Percentiles rank a stretch among this genome's conserved stretches.
Evolutionary conservation across 495 filamentous ascomycete genomes (phyloP).

Genomic region (Penicillium chermesinum): DNA sequence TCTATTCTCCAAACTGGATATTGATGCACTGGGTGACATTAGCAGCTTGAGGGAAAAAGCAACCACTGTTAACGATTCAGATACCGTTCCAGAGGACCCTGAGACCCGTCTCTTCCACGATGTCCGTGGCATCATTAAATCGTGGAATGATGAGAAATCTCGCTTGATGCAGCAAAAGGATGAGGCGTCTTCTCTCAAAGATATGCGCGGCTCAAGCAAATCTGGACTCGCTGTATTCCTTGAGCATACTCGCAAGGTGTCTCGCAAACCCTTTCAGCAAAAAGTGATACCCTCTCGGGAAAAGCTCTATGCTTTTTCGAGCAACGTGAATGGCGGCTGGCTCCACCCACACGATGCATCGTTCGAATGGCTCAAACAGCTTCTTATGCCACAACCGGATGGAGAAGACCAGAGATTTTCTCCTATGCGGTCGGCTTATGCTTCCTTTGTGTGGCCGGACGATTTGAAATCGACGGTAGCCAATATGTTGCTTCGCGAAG

Average conservation of each 20-base stretch:
- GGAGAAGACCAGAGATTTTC: slow-evolving; percentile 20
- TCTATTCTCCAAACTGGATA: slow-evolving; percentile 61
- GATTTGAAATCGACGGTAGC: slow-evolving; percentile 64
- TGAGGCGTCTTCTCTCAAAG: slow-evolving; percentile 44
- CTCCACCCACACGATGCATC: slow-evolving; percentile 57
- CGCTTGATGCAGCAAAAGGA: slow-evolving; percentile 52
- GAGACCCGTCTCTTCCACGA: slow-evolving; percentile 43
- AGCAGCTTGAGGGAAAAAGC: slow-evolving; percentile 33
- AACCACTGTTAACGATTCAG: slow-evolving; percentile 15
- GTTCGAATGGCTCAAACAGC: slow-evolving; percentile 58
- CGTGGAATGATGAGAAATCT: slow-evolving; percentile 57
- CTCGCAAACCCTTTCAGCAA: slow-evolving; percentile 45
- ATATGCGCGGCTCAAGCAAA: slow-evolving; percentile 43
- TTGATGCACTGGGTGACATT: slow-evolving; percentile 46
- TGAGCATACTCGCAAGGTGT: slow-evolving; percentile 65
- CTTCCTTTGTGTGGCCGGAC: slow-evolving; percentile 63
- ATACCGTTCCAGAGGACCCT: slow-evolving; percentile 12
- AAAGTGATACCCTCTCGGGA: slow-evolving; percentile 52
- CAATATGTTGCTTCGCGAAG: slow-evolving; percentile 59
- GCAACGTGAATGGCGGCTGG: slow-evolving; percentile 49
- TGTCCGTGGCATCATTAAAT: slow-evolving; percentile 47
- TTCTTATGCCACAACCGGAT: slow-evolving; percentile 45
- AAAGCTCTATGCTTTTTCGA: slow-evolving; percentile 52
- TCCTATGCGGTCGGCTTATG: slow-evolving; percentile 51
- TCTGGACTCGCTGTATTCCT: slow-evolving; percentile 68